Conservation (phyloP, 2,329 filamentous ascomycete genomes). For the Colletotrichum destructivum region DNA sequence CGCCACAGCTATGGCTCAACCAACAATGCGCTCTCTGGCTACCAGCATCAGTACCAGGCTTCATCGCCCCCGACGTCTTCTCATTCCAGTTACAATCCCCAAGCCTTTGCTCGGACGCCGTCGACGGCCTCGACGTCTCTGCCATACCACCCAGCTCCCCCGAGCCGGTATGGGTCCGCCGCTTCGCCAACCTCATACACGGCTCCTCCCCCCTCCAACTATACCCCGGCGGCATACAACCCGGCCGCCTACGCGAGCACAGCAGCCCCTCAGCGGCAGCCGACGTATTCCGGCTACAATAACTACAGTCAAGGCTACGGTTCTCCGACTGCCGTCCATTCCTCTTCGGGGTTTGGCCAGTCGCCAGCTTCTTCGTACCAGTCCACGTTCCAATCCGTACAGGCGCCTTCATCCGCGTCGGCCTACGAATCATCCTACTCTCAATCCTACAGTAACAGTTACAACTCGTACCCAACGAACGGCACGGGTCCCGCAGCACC, state of each 20-base stretch:
- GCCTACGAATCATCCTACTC: slow-evolving; percentile 55
- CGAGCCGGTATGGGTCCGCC: slow-evolving; percentile 56
- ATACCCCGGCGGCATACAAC: slow-evolving; percentile 70
- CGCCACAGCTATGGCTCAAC: slow-evolving; percentile 60
- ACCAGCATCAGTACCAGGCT: slow-evolving; percentile 67
- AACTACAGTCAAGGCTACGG: slow-evolving; percentile 61
- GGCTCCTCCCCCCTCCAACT: slow-evolving; percentile 57
- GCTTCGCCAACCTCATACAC: slow-evolving; percentile 54
- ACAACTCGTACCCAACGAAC: slow-evolving; percentile 57
- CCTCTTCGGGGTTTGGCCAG: slow-evolving; percentile 54
- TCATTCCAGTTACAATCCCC: slow-evolving; percentile 78
- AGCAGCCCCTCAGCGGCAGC: slow-evolving; percentile 64
- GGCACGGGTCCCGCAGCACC: slow-evolving; percentile 56
- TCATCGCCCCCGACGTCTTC: slow-evolving; percentile 62
- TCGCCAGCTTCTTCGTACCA: slow-evolving; percentile 55
- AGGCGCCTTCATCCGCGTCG: slow-evolving; percentile 45
- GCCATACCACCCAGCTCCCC: slow-evolving; percentile 63
- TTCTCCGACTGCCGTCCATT: slow-evolving; percentile 54
- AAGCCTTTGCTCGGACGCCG: slow-evolving; percentile 72
- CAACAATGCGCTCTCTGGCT: slow-evolving; percentile 63
- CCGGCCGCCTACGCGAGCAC: slow-evolving; percentile 71
- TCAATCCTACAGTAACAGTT: slow-evolving; percentile 44
- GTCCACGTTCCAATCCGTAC: slow-evolving; percentile 42
- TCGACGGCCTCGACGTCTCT: slow-evolving; percentile 69
- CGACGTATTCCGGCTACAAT: slow-evolving; percentile 65